A percentile compares a stretch with the other conserved stretches of the same genome.
These are phyloP conservation scores for Mucuna pruriens DNA, from an alignment of 306 rosid species.

Conservation along the genomic window DNA sequence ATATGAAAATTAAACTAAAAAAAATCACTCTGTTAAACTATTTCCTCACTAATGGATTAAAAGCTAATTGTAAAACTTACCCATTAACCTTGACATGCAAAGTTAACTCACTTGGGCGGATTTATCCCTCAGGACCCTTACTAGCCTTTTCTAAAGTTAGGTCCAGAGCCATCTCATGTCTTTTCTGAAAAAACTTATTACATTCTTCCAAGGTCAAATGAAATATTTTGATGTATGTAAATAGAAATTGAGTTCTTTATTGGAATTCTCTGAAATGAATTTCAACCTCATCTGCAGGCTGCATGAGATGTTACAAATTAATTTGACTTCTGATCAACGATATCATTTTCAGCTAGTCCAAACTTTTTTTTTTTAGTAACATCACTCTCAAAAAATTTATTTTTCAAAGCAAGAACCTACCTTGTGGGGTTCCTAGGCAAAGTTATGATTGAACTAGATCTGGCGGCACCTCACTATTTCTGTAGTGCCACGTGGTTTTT, in stretches of 20 bases:
- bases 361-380: conserved; percentile 2
- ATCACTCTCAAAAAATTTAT: conserved; percentile 16
- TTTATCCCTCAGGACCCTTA: neutral
- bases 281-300: conserved; percentile 11
- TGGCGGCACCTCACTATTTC: conserved; percentile 39
- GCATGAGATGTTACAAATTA: neutral
- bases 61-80: conserved; percentile 8
- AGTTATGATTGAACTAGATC: conserved; percentile 17
- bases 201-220: conserved; percentile 35
- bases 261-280: conserved; percentile 4
- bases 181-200: neutral
- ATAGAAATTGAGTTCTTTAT: conserved; percentile 23
- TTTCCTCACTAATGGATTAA: conserved; percentile 3
- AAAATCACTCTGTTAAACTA: neutral
- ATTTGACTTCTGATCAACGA: conserved; percentile 28
- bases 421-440: conserved; percentile 38
- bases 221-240: conserved; percentile 11
- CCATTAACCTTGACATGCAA: neutral
- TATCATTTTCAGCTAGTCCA: conserved; percentile 31
- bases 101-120: neutral
- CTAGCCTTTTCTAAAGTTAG: conserved; percentile 38
- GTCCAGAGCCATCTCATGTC: conserved; percentile 44
- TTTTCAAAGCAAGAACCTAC: conserved; percentile 43
- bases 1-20: neutral
- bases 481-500: conserved; percentile 31